Evolutionary conservation across 805 yeast species (phyloP).

Genomic region (Priceomyces medius): DNA sequence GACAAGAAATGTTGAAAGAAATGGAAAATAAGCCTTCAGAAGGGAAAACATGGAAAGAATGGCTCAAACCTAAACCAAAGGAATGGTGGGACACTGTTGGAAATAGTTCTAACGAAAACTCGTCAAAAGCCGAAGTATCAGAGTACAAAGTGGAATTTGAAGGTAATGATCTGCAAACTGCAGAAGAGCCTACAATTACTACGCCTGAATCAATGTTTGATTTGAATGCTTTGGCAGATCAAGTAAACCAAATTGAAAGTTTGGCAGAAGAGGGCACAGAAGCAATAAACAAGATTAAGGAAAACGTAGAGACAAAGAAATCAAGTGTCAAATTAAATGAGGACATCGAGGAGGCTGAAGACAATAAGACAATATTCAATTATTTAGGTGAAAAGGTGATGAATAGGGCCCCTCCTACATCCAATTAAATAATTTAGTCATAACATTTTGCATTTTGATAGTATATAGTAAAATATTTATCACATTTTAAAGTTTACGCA

Average conservation of each 20-base stretch:
- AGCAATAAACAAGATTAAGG: constrained; percentile 15
- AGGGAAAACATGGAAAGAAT: constrained; percentile 47
- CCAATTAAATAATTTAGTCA: background rate
- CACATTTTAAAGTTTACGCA: background rate
- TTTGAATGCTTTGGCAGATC: constrained; percentile 41
- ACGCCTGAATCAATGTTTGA: constrained; percentile 37
- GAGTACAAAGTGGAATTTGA: constrained; percentile 7
- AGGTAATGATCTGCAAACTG: constrained; percentile 9
- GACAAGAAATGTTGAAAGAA: constrained; percentile 55
- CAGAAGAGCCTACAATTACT: constrained; percentile 3
- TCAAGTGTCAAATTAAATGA: constrained; percentile 15
- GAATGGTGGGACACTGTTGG: constrained; percentile 56
- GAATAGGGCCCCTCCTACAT: background rate
- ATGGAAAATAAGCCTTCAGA: constrained; percentile 25
- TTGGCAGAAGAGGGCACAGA: constrained; percentile 24
- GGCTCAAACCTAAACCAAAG: constrained; percentile 49
- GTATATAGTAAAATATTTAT: no score
- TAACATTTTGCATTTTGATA: background rate
- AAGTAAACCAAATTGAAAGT: constrained; percentile 45
- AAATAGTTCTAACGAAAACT: constrained; percentile 19
- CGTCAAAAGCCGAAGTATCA: constrained; percentile 13
- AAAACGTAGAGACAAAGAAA: constrained; percentile 14
- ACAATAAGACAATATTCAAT: constrained; percentile 3
- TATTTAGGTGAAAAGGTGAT: constrained; percentile 4
- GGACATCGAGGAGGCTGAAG: constrained; percentile 17